These are phyloP conservation scores for Chaetomium olivaceum DNA, from an alignment of 2,329 filamentous ascomycete species.

Conservation along the genomic window DNA sequence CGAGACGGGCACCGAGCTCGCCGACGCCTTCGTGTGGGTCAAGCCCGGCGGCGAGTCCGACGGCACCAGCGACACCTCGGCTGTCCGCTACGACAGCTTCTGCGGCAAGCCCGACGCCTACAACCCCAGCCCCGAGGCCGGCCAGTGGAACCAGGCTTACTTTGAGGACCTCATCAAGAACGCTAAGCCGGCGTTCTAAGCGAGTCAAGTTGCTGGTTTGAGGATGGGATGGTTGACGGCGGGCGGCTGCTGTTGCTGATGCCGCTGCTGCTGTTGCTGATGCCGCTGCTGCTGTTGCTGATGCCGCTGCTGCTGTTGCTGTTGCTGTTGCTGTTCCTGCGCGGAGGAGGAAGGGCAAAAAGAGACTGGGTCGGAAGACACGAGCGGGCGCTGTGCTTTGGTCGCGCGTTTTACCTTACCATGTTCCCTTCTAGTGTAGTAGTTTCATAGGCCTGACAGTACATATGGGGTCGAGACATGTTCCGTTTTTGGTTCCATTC, in stretches of 20 bases:
- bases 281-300: background rate
- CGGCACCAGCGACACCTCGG: slow-evolving; percentile 42
- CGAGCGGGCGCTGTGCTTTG: background rate
- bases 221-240: too few species aligned
- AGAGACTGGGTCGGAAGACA: background rate
- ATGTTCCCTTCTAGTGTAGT: slow-evolving; percentile 15
- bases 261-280: background rate
- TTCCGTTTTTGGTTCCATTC: background rate
- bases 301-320: background rate
- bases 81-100: slow-evolving; percentile 42
- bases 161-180: slow-evolving; percentile 47
- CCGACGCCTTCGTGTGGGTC: slow-evolving; percentile 66
- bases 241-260: background rate
- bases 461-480: slow-evolving; percentile 8
- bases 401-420: background rate
- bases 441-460: slow-evolving; percentile 11
- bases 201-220: too few species aligned
- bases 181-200: slow-evolving; percentile 41
- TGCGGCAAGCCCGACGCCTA: slow-evolving; percentile 43
- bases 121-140: slow-evolving; percentile 46
- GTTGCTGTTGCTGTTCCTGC: background rate
- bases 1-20: slow-evolving; percentile 55
- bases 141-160: slow-evolving; percentile 47
- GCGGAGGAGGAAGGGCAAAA: background rate
- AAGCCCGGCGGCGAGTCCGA: slow-evolving; percentile 62